Base-by-base conservation (phyloP, 2,329 filamentous ascomycete species). In the Fusarium sp. region DNA sequence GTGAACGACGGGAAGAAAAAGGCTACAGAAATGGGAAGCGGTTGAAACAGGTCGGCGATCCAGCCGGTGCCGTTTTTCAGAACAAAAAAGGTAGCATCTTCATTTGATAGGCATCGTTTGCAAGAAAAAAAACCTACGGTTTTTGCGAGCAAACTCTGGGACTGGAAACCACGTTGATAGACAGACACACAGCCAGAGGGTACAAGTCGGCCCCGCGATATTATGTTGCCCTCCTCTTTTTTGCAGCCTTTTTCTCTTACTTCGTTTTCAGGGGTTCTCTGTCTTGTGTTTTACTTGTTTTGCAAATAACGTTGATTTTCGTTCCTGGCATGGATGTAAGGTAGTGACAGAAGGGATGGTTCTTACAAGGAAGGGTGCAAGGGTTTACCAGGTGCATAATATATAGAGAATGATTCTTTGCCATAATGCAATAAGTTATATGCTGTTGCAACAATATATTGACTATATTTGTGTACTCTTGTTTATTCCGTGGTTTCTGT, bases 121-220 rank as follows among this genome's bases (percentile, higher is more conserved):
- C 70, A 69, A 69, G 50, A 55, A 75, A 58, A 62, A 54, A 55
- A 76, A 60, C 62, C 49, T 56, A 70, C 38, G 60, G 73, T 76
- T 74, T 53, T 73, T 73, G 57, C 68, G 11, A 69, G 67, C 68
- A 72, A 73, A 68, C 66, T 71, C 66, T 71, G 75, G 75, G 71
- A 70, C 72, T 75, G 72, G 72, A 73, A 65, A 74, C 65, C 64
- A 62, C 69, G 71, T 66, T 76, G 71, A 77, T 77, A 77, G 75
- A 77, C 75, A 77, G 75, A 77, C 75, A 77, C 75, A 74, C 75
- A 74, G 70, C 68, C 74, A 73, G 73, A 69, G 68, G 75, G 66
- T 65, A 73, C 55, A 69, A 75, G 75, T 73, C 67, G 62, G 61
- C 71, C 73, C 41, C 71, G 71, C 71, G 65, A 68, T 71, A 63